A percentile compares a stretch with the other conserved stretches of the same genome.
phyloP scores from a whole-genome alignment of 2,329 filamentous ascomycete species.

The Botryotinia calthae region DNA sequence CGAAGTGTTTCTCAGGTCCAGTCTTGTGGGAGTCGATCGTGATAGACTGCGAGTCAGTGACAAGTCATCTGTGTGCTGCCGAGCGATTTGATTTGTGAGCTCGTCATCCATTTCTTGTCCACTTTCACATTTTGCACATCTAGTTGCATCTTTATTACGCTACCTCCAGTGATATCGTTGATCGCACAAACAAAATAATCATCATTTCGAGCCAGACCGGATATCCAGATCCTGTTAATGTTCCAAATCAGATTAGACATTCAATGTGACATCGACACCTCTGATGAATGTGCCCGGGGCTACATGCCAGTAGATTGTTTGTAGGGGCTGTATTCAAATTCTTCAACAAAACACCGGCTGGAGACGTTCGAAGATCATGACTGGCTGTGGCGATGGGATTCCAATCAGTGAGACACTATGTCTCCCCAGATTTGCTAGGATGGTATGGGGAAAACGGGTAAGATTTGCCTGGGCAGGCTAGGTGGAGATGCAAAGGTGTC shows the following conservation, averaged over 20 bases:
- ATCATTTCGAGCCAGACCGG: background rate
- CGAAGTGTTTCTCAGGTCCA: background rate
- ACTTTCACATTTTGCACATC: background rate
- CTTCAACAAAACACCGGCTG: background rate
- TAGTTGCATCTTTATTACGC: background rate
- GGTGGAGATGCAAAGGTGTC: slow-evolving; percentile 10
- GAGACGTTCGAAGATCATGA: background rate
- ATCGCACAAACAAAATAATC: background rate
- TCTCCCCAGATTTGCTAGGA: slow-evolving; percentile 3
- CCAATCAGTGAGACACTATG: background rate
- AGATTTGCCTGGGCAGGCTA: background rate
- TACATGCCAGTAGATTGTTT: background rate
- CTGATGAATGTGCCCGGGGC: background rate
- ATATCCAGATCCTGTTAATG: background rate
- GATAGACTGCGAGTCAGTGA: background rate
- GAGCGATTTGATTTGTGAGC: background rate
- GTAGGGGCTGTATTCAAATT: background rate
- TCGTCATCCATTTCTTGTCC: background rate
- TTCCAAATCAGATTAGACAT: background rate
- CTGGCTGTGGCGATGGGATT: slow-evolving; percentile 1
- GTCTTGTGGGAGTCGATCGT: background rate
- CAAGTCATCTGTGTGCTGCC: background rate
- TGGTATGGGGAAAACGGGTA: slow-evolving; percentile 4
- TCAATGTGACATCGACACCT: background rate
- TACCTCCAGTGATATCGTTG: background rate